Evolutionary conservation across 129 eudicot species (phyloP).

Genomic region (Saposhnikovia divaricata): DNA sequence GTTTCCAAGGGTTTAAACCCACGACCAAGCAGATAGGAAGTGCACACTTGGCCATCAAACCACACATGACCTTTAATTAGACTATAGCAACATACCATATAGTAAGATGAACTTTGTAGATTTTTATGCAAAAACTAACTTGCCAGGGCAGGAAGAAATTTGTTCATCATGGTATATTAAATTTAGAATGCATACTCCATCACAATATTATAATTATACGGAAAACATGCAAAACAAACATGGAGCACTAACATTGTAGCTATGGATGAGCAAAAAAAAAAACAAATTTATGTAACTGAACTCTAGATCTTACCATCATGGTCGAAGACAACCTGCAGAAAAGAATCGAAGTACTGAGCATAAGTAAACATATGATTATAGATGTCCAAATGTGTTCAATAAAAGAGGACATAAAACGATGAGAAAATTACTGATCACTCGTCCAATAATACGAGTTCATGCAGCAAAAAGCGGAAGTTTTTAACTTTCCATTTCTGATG

Average conservation of each 20-base stretch:
- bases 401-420: background rate
- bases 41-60: background rate
- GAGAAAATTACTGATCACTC: background rate
- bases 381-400: background rate
- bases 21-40: background rate
- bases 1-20: background rate
- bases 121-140: background rate
- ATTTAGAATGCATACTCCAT: background rate
- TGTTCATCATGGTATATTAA: background rate
- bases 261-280: slow-evolving; percentile 5
- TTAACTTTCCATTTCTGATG: background rate
- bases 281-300: slow-evolving; percentile 16
- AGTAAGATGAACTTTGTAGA: background rate
- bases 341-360: slow-evolving; percentile 4
- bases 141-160: background rate
- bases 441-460: background rate
- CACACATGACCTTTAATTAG: background rate
- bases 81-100: background rate
- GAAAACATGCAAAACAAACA: background rate
- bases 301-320: slow-evolving; percentile 69
- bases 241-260: background rate
- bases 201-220: background rate
- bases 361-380: slow-evolving; percentile 17
- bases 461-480: background rate
- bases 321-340: slow-evolving; percentile 91